Base-by-base conservation (phyloP, 1,139 yeast species). In the Pichia sp. region DNA sequence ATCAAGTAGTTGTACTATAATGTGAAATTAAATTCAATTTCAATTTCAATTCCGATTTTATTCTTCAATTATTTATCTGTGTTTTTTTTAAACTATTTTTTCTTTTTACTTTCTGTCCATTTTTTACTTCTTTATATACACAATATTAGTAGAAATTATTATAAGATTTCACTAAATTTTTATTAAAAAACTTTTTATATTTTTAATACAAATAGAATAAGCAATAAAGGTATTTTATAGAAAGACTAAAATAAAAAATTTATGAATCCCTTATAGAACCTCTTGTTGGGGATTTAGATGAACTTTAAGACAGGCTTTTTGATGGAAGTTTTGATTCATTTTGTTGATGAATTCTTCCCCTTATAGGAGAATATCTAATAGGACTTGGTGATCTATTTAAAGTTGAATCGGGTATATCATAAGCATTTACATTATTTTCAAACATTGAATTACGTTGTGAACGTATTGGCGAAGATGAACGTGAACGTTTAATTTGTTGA, bases 1-100 rank as follows among this genome's bases (percentile, higher is more conserved):
- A 25, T 41, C 49, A 16, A 35, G 25, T 22, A 34, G 57, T 27
- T 60, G 64, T 55, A 49, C 52, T n/a, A 54, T 60, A 34, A 54
- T 60, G 62, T 59, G n/a, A n/a, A n/a, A n/a, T n/a, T n/a, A n/a
- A n/a, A n/a, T n/a, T n/a, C n/a, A n/a, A n/a, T n/a, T n/a, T n/a
- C n/a, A n/a, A n/a, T n/a, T n/a, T n/a, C n/a, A n/a, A n/a, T n/a
- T n/a, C n/a, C n/a, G n/a, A n/a, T n/a, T n/a, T n/a, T n/a, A n/a
- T n/a, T n/a, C n/a, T n/a, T n/a, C n/a, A n/a, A n/a, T n/a, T n/a
- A n/a, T n/a, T n/a, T n/a, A n/a, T n/a, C n/a, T n/a, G n/a, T n/a
- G n/a, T n/a, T n/a, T n/a, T n/a, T n/a, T n/a, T n/a, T n/a, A n/a
- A n/a, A n/a, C n/a, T n/a, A n/a, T n/a, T n/a, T n/a, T n/a, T n/a